phyloP scores from a whole-genome alignment of 2,329 filamentous ascomycete genomes.

The Curvularia spicifera region DNA sequence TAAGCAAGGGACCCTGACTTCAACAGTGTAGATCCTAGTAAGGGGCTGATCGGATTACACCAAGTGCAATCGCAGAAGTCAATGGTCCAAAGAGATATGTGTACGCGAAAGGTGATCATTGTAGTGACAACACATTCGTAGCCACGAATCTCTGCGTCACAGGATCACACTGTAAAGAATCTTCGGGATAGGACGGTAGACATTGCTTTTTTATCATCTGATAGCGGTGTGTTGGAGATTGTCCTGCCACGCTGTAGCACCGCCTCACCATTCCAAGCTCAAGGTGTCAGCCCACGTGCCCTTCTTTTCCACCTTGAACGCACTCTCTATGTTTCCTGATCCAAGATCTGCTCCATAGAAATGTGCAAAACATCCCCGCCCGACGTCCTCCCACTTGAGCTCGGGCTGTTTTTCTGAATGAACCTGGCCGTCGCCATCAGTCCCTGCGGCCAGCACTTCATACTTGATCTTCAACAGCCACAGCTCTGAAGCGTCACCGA shows the following conservation, averaged over 20 bases:
- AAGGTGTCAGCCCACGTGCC: constrained; percentile 57
- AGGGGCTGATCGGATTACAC: background rate
- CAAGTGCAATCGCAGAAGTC: background rate
- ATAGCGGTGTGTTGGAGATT: background rate
- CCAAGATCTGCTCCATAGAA: constrained; percentile 65
- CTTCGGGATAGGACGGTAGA: background rate
- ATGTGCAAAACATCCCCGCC: constrained; percentile 61
- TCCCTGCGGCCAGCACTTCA: constrained; percentile 47
- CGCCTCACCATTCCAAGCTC: constrained; percentile 43
- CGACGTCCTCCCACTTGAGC: constrained; percentile 62
- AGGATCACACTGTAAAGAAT: background rate
- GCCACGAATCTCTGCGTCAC: background rate
- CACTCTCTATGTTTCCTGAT: constrained; percentile 57
- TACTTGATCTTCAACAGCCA: constrained; percentile 64
- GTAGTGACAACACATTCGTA: background rate
- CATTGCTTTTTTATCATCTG: background rate
- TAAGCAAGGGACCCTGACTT: background rate
- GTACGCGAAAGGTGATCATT: background rate
- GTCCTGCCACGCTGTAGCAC: background rate
- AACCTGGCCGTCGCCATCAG: constrained; percentile 35
- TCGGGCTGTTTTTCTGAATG: constrained; percentile 33
- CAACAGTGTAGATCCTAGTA: background rate
- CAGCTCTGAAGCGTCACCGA: constrained; percentile 46
- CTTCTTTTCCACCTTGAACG: constrained; percentile 56
- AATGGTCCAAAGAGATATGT: background rate